These are phyloP conservation scores for Penicillium alfredii DNA, from an alignment of 495 filamentous ascomycete species.

Conservation along the genomic window DNA sequence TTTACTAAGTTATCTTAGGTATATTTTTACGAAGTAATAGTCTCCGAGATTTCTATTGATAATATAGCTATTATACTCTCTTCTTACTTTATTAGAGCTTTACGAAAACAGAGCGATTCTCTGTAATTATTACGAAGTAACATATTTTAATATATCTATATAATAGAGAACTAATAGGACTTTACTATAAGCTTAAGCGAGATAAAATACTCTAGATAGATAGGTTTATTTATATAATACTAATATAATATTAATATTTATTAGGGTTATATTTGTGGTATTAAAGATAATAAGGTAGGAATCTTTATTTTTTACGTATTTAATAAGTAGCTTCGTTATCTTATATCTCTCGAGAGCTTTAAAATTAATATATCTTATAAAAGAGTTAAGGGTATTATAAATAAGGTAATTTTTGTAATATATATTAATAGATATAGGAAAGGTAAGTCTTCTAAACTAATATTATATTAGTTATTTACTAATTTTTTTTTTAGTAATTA, in stretches of 20 bases:
- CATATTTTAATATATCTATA: not conserved
- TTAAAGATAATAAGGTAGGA: no score
- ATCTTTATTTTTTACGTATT: no score
- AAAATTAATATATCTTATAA: not conserved
- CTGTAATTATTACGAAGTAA: not conserved
- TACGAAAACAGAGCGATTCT: not conserved
- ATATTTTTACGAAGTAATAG: not conserved
- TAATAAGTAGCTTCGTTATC: not conserved
- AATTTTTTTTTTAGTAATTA: no score
- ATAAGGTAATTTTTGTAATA: no score
- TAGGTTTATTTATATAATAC: not conserved
- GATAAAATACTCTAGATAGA: not conserved
- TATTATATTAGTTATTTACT: no score
- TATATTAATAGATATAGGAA: no score
- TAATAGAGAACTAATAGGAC: not conserved
- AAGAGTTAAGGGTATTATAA: no score
- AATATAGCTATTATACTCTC: not conserved
- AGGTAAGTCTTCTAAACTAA: no score
- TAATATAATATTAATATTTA: not conserved
- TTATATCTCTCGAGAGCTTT: not conserved
- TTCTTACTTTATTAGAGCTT: no score
- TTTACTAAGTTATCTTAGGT: slow-evolving; percentile 1
- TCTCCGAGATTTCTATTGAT: not conserved
- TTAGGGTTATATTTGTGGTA: no score
- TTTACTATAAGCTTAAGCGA: not conserved